These are phyloP conservation scores for Penicillium paradoxum DNA, from an alignment of 495 filamentous ascomycete species.

Conservation along the genomic window DNA sequence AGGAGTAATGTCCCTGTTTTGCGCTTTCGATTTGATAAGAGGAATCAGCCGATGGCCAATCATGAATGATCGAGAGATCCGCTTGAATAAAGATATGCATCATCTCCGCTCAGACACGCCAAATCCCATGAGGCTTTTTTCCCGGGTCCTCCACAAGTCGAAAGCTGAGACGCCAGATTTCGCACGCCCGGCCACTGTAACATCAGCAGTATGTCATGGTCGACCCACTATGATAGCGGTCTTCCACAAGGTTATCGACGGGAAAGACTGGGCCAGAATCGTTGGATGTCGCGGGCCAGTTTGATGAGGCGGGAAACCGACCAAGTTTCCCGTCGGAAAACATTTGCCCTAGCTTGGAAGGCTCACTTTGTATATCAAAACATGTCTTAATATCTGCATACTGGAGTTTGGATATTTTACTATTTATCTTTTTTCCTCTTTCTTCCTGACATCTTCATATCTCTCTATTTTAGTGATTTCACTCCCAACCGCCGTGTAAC, in stretches of 20 bases:
- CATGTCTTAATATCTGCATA: slow-evolving; percentile 17
- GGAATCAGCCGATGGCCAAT: slow-evolving; percentile 24
- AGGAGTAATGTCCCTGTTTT: slow-evolving; percentile 29
- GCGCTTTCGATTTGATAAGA: slow-evolving; percentile 33
- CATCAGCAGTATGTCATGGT: neutral
- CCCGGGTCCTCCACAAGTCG: slow-evolving; percentile 14
- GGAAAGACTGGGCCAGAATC: slow-evolving; percentile 27
- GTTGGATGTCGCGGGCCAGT: slow-evolving; percentile 6
- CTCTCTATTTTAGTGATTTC: slow-evolving; percentile 7
- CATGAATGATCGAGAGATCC: slow-evolving; percentile 7
- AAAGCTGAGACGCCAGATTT: slow-evolving; percentile 18
- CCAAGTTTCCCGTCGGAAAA: slow-evolving; percentile 38
- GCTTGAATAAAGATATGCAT: slow-evolving; percentile 20
- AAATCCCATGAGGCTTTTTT: slow-evolving; percentile 17
- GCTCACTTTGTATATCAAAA: slow-evolving; percentile 33
- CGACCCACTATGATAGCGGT: slow-evolving; percentile 18
- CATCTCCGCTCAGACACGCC: slow-evolving; percentile 19
- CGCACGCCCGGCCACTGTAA: neutral
- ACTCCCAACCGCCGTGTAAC: slow-evolving; percentile 13
- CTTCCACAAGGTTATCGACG: slow-evolving; percentile 35
- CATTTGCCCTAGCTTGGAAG: slow-evolving; percentile 1
- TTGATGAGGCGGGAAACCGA: slow-evolving; percentile 33
- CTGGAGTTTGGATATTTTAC: slow-evolving; percentile 1
- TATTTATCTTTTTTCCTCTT: slow-evolving; percentile 1
- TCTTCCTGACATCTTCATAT: neutral